These are phyloP conservation scores for Stemphylium vesicarium DNA, from an alignment of 2,329 filamentous ascomycete genomes.

Conservation along the genomic window DNA sequence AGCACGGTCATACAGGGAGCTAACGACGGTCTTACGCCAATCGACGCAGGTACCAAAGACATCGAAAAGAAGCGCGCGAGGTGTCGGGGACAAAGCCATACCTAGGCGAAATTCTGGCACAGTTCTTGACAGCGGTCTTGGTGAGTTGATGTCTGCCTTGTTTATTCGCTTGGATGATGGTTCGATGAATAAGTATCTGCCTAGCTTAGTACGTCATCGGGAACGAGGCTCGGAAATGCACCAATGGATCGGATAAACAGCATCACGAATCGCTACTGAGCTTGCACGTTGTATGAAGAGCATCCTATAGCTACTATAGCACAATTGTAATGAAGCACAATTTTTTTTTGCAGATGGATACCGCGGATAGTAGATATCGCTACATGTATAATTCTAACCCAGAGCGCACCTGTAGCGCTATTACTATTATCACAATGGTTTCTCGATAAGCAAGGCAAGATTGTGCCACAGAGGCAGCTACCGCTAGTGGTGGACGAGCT, in stretches of 20 bases:
- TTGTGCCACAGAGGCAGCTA: too few species aligned
- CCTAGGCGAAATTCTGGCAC: constrained; percentile 3
- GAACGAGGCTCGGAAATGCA: neutral
- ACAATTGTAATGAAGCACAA: too few species aligned
- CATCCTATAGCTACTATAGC: too few species aligned
- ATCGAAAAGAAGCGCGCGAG: constrained; percentile 72
- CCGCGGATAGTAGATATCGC: too few species aligned
- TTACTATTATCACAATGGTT: too few species aligned
- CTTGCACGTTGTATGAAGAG: too few species aligned
- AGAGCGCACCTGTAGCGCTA: too few species aligned
- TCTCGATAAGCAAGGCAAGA: too few species aligned
- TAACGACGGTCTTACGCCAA: constrained; percentile 73
- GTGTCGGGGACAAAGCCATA: constrained; percentile 37
- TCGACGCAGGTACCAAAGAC: constrained; percentile 82
- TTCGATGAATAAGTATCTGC: neutral
- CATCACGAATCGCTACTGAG: neutral
- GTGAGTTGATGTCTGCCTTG: neutral
- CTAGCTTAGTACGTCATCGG: neutral
- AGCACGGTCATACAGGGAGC: constrained; percentile 62
- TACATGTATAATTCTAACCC: too few species aligned
- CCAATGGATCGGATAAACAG: neutral
- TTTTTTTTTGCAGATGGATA: too few species aligned
- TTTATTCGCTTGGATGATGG: neutral
- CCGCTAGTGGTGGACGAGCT: too few species aligned
- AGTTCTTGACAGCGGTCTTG: neutral